Evolutionary conservation across 1,139 yeast species (phyloP).

Genomic region (Pichia sp.): DNA sequence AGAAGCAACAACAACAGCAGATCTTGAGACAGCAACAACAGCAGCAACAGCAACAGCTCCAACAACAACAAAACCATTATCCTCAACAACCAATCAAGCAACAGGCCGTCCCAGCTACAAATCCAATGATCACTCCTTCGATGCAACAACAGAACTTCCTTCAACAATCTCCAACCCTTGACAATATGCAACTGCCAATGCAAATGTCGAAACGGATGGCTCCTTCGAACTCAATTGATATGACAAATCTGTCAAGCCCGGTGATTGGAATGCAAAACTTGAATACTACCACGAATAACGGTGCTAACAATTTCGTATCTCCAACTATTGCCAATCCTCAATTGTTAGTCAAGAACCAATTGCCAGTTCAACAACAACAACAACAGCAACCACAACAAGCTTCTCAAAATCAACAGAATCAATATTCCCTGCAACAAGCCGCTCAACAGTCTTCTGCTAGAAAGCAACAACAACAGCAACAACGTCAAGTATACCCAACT

Average conservation of each 20-base stretch:
- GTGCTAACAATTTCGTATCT: conserved; percentile 8
- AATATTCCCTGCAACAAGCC: conserved; percentile 9
- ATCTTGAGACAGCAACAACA: conserved; percentile 23
- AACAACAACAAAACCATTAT: not conserved
- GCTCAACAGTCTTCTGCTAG: conserved; percentile 11
- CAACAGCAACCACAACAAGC: conserved; percentile 6
- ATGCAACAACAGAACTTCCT: not conserved
- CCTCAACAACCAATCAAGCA: conserved; percentile 15
- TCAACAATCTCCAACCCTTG: conserved; percentile 1
- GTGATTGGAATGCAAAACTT: conserved; percentile 11
- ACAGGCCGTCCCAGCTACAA: not conserved
- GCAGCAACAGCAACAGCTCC: conserved; percentile 5
- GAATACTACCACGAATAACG: conserved; percentile 1
- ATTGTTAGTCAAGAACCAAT: conserved; percentile 15
- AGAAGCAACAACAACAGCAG: conserved; percentile 22
- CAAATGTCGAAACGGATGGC: not conserved
- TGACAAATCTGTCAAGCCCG: conserved; percentile 11
- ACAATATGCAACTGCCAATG: not conserved
- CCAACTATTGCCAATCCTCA: conserved; percentile 16
- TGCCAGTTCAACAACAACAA: too few species aligned
- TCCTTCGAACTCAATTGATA: conserved; percentile 1
- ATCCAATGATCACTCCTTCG: not conserved
- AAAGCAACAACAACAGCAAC: conserved; percentile 16
- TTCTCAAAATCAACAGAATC: conserved; percentile 4
- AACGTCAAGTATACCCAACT: conserved; percentile 4